Percentiles rank a stretch among this genome's conserved stretches.
Evolutionary conservation across 2,329 filamentous ascomycete genomes (phyloP).

Genomic region (Botrytis tulipae): DNA sequence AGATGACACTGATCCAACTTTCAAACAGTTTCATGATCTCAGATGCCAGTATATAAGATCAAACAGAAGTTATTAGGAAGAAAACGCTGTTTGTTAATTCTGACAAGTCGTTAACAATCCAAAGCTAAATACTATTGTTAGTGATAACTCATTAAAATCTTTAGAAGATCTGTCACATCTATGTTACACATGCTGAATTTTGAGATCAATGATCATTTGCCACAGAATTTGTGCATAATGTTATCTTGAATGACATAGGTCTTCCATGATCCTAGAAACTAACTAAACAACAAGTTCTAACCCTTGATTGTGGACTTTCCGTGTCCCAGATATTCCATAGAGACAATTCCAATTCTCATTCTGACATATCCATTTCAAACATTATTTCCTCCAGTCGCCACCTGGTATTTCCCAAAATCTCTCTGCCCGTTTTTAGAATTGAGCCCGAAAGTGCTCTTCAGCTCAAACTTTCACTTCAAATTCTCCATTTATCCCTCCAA

Average conservation of each 20-base stretch:
- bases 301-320: background rate
- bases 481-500: background rate
- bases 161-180: background rate
- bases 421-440: background rate
- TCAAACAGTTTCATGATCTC: background rate
- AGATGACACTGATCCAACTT: background rate
- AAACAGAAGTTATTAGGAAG: background rate
- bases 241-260: background rate
- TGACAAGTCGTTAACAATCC: background rate
- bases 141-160: background rate
- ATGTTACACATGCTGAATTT: background rate
- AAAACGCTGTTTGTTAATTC: background rate
- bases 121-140: background rate
- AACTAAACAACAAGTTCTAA: background rate
- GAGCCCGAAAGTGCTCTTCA: background rate
- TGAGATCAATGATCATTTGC: background rate
- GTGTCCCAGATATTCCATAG: background rate
- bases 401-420: fast-evolving
- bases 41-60: background rate
- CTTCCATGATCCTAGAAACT: background rate
- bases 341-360: background rate
- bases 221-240: background rate
- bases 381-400: background rate
- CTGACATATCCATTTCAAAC: background rate
- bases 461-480: background rate